Conservation (phyloP, 2,329 filamentous ascomycete genomes). For the Periconia digitata region DNA sequence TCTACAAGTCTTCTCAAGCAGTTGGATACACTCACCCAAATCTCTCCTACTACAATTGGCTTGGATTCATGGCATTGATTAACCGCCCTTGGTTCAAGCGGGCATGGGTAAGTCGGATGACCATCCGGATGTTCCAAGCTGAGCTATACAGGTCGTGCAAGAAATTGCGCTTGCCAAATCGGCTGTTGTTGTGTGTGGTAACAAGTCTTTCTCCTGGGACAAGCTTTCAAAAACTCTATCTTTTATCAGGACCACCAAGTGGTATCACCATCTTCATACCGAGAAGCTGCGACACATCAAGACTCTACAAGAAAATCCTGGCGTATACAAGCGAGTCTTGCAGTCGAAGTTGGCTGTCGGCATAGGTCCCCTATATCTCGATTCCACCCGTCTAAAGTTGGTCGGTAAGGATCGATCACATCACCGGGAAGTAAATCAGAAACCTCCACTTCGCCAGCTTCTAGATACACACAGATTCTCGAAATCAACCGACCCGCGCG, state of each 20-base stretch:
- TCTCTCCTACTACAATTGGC: slow-evolving; percentile 25
- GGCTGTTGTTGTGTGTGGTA: slow-evolving; percentile 22
- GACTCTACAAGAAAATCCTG: slow-evolving; percentile 16
- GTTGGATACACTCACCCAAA: slow-evolving; percentile 5
- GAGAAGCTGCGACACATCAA: slow-evolving; percentile 26
- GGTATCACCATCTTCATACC: slow-evolving; percentile 29
- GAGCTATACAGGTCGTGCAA: slow-evolving; percentile 23
- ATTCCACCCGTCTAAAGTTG: slow-evolving; percentile 19
- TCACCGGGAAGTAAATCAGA: background rate
- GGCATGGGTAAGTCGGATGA: slow-evolving; percentile 23
- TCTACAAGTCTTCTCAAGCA: slow-evolving; percentile 16
- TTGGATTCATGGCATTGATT: slow-evolving; percentile 29
- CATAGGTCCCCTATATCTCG: slow-evolving; percentile 26
- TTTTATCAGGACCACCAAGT: slow-evolving; percentile 25
- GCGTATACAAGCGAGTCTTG: slow-evolving; percentile 22
- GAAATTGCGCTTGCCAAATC: slow-evolving; percentile 28
- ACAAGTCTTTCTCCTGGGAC: slow-evolving; percentile 19
- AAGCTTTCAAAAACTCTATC: slow-evolving; percentile 24
- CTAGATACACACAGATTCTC: slow-evolving; percentile 27
- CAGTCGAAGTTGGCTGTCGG: slow-evolving; percentile 18
- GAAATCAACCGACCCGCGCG: slow-evolving; percentile 27
- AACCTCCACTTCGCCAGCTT: slow-evolving; percentile 20
- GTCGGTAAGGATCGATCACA: slow-evolving; percentile 1
- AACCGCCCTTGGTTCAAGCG: slow-evolving; percentile 32
- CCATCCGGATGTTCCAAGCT: background rate